Conservation (phyloP, 2,329 filamentous ascomycete species). For the Penicillium sp. region DNA sequence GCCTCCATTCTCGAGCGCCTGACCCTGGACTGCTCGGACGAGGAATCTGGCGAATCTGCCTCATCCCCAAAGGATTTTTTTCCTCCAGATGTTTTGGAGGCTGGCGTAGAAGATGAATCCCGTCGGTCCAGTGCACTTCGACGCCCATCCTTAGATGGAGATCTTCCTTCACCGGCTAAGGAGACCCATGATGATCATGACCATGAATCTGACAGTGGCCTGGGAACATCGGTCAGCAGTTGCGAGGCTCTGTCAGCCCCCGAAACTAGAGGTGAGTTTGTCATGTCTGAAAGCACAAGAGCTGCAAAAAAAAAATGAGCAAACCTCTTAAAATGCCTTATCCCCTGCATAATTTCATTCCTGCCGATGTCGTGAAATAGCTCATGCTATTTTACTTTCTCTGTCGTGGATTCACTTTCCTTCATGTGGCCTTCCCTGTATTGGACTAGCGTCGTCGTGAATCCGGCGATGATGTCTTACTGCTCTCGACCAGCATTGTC, state of each 20-base stretch:
- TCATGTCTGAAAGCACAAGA: not conserved
- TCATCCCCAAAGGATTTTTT: slow-evolving; percentile 58
- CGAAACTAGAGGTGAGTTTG: slow-evolving; percentile 43
- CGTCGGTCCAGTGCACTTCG: slow-evolving; percentile 30
- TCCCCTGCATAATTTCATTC: no score
- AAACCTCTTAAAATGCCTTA: no score
- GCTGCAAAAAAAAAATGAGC: no score
- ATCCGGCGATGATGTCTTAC: slow-evolving; percentile 9
- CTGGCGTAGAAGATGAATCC: slow-evolving; percentile 32
- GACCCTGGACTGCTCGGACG: slow-evolving; percentile 57
- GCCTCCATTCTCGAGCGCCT: slow-evolving; percentile 64
- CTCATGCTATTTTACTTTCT: no score
- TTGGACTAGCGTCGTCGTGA: no score
- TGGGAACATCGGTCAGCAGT: slow-evolving; percentile 76
- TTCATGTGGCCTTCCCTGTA: no score
- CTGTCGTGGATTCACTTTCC: no score
- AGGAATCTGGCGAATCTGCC: slow-evolving; percentile 32
- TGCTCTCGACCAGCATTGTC: slow-evolving; percentile 23
- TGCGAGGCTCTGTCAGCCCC: slow-evolving; percentile 46
- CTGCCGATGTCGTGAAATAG: no score
- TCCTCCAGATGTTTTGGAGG: slow-evolving; percentile 58
- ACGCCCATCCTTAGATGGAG: not conserved
- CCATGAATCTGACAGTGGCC: slow-evolving; percentile 80
- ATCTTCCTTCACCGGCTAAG: not conserved
- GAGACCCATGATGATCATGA: slow-evolving; percentile 56